Evolutionary conservation across 805 yeast species (phyloP), one percentile per base, ranked within the genome.

Genomic region (Pichia insulana): DNA sequence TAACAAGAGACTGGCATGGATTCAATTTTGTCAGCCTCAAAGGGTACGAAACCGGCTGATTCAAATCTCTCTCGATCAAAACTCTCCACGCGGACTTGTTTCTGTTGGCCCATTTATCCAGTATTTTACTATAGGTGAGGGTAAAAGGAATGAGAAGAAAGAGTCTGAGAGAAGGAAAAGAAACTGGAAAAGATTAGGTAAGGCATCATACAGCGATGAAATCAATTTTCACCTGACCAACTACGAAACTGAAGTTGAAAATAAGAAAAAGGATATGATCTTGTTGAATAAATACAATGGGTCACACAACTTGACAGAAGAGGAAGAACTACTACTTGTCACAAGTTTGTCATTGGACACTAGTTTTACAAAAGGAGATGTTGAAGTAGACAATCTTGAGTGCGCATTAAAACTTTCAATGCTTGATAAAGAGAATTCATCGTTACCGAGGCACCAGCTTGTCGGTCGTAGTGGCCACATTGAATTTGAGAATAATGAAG

Each of bases 241-340:
- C 28, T 57, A 61, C 43, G 53, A 56, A 19, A 20, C 34, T 16
- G 44, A 48, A 16, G 53, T 58, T 39, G 59, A 59, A 11, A 47
- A 52, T 44, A 47, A 54, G 7, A 53, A 58, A 7, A 45, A 47
- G 10, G 53, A 49, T 7, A 33, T 42, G 13, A 44, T 45, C 4
- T 30, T 69, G 39, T 49, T 70, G 22, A 65, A 65, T 30, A 72
- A 67, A 54, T 74, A 65, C 51, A 74, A 74, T 50, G 80, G 80
- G 2, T 53, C 54, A 12, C 31, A 28, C 10, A 12, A 4, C 13
- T n/a, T 28, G 31, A 28, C 31, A 11, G 31, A 28, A 28, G 31
- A 28, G 15, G 31, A 28, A 28, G 31, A 12, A 12, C 15, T 28
- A 28, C 74, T 73, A 1, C 41, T 71, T 36, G 74, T 75, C 4